phyloP scores from a whole-genome alignment of 2,329 filamentous ascomycete genomes.

The Aspergillus alliaceus region DNA sequence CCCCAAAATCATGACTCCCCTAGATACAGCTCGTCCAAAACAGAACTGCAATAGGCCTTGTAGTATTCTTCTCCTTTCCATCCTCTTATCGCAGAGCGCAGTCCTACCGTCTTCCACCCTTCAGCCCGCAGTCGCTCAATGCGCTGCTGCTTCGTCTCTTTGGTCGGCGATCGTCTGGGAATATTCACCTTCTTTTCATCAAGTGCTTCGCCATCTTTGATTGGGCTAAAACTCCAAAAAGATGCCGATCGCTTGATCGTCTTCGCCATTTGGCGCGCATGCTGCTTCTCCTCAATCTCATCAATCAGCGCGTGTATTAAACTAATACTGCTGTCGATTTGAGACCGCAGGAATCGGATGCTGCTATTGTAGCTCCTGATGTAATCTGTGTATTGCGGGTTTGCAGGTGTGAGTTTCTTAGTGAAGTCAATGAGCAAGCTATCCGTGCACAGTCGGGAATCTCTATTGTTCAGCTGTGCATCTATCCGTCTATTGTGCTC shows the following conservation, averaged over 20 bases:
- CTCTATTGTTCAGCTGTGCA: not conserved
- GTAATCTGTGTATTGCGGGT: conserved; percentile 6
- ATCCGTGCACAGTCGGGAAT: not conserved
- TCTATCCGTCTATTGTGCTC: not conserved
- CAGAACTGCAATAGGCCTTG: conserved; percentile 34
- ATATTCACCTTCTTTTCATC: not conserved
- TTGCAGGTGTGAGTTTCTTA: not conserved
- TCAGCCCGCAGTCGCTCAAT: conserved; percentile 36
- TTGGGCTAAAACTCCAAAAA: conserved; percentile 41
- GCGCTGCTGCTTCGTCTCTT: conserved; percentile 35
- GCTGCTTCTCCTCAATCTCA: conserved; percentile 24
- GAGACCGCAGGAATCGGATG: conserved; percentile 25
- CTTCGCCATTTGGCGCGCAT: conserved; percentile 24
- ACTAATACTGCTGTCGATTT: conserved; percentile 28
- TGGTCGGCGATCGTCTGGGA: not conserved
- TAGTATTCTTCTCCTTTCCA: conserved; percentile 43
- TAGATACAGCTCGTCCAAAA: conserved; percentile 38
- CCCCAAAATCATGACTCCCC: not conserved
- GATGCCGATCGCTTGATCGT: conserved; percentile 32
- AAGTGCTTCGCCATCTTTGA: conserved; percentile 13
- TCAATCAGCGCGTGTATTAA: conserved; percentile 27
- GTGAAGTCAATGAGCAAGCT: not conserved
- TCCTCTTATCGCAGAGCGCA: conserved; percentile 29
- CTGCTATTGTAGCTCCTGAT: conserved; percentile 24
- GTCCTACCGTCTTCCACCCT: conserved; percentile 40